phyloP scores from a whole-genome alignment of 441 rosid species.

The Gossypium schwendimanii region DNA sequence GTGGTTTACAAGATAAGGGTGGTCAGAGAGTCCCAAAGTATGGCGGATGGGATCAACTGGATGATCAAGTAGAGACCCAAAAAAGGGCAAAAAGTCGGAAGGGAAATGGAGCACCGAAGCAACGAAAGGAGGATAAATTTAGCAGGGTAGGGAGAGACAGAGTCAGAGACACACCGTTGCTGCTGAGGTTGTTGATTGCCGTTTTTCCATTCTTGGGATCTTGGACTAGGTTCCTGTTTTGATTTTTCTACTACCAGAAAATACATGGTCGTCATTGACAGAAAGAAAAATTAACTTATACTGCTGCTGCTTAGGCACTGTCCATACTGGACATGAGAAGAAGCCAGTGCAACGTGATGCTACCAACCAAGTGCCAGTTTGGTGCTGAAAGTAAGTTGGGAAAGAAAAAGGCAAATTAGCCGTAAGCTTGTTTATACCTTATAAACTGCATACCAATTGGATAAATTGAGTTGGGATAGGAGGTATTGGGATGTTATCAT shows the following conservation, averaged over 20 bases:
- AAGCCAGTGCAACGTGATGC: not conserved
- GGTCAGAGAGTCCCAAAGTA: conserved; percentile 18
- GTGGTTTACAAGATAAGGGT: conserved; percentile 19
- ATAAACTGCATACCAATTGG: not conserved
- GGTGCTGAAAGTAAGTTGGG: not conserved
- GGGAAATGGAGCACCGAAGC: conserved; percentile 22
- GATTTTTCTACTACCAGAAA: conserved; percentile 11
- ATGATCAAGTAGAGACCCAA: conserved; percentile 21
- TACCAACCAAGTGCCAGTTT: not conserved
- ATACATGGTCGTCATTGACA: not conserved
- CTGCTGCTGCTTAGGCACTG: not conserved
- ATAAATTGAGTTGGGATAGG: not conserved
- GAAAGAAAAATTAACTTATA: not conserved
- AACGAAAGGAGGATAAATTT: conserved; percentile 28
- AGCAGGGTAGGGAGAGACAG: conserved; percentile 49
- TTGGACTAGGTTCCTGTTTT: conserved; percentile 57
- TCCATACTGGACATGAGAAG: not conserved
- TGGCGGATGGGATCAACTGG: conserved; percentile 93
- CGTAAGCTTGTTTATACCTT: not conserved
- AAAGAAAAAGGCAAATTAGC: not conserved
- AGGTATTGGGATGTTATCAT: not conserved
- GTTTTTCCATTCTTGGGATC: conserved; percentile 66
- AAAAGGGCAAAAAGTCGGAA: conserved; percentile 9
- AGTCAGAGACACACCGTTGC: conserved; percentile 57
- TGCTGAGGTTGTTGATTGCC: conserved; percentile 55